Conservation (phyloP, 306 rosid genomes). For the Quercus rubra region DNA sequence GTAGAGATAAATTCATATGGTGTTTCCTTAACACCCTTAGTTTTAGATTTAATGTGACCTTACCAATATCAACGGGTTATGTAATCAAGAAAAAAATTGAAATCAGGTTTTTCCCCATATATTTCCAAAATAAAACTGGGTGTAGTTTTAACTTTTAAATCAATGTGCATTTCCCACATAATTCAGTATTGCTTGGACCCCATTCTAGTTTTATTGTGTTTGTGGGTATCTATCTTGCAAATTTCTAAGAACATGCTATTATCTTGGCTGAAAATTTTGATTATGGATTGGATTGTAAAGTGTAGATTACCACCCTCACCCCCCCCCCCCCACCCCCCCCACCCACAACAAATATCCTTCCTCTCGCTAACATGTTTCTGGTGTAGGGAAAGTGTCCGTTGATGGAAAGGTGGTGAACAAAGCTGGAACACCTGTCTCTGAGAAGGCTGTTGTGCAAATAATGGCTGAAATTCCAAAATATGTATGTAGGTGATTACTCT, state of each 20-base stretch:
- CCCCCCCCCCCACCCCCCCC: too few relatives aligned
- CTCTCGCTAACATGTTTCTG: conserved; percentile 4
- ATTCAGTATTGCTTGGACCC: too few relatives aligned
- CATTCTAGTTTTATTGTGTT: too few relatives aligned
- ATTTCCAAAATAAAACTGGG: not conserved
- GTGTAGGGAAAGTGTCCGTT: conserved; percentile 79
- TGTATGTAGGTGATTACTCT: too few relatives aligned
- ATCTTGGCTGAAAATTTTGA: not conserved
- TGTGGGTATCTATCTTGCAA: too few relatives aligned
- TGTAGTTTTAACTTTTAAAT: too few relatives aligned
- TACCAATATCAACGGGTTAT: not conserved
- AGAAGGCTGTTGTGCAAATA: too few relatives aligned
- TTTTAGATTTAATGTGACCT: not conserved
- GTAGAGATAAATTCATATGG: not conserved
- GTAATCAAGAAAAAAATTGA: not conserved
- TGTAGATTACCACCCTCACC: too few relatives aligned
- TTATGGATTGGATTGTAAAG: not conserved
- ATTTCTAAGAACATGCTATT: too few relatives aligned
- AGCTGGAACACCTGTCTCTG: conserved; percentile 9
- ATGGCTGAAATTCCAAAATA: too few relatives aligned
- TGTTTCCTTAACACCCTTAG: not conserved
- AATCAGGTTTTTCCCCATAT: not conserved
- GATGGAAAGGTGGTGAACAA: conserved; percentile 77
- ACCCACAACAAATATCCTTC: too few relatives aligned
- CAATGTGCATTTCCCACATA: too few relatives aligned